These are phyloP conservation scores for Agroathelia rolfsii DNA, from an alignment of 1,284 basidiomycete species.

Conservation along the genomic window DNA sequence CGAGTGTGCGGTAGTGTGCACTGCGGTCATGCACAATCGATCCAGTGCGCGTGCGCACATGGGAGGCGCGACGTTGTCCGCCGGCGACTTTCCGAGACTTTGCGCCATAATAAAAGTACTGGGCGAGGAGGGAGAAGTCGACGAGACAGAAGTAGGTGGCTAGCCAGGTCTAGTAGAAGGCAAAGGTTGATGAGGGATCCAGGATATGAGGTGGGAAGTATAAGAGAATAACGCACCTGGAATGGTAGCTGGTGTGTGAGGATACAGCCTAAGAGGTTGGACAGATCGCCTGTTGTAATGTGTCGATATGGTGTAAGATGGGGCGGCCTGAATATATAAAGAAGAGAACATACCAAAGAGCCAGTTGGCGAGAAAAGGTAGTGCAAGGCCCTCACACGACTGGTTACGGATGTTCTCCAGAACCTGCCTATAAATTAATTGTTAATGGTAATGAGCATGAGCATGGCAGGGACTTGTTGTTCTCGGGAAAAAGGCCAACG, in stretches of 20 bases:
- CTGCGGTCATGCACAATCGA: slow-evolving; percentile 37
- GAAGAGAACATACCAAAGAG: slow-evolving; percentile 63
- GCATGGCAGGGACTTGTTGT: too few relatives aligned
- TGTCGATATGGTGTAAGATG: too few relatives aligned
- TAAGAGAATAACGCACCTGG: slow-evolving; percentile 57
- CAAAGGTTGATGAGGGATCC: slow-evolving; percentile 8
- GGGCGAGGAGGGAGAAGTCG: slow-evolving; percentile 62
- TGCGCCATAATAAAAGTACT: slow-evolving; percentile 69
- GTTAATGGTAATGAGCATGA: slow-evolving; percentile 3
- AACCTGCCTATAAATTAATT: slow-evolving; percentile 50
- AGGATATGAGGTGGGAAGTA: slow-evolving; percentile 7
- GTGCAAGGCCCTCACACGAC: slow-evolving; percentile 78
- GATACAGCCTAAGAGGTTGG: slow-evolving; percentile 84
- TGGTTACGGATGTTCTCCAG: slow-evolving; percentile 66
- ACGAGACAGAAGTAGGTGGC: slow-evolving; percentile 81
- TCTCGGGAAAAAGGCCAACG: too few relatives aligned
- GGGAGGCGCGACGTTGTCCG: slow-evolving; percentile 22
- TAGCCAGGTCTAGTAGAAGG: slow-evolving; percentile 71
- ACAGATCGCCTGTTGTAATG: slow-evolving; percentile 89
- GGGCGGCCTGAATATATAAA: too few relatives aligned
- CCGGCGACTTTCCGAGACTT: slow-evolving; percentile 21
- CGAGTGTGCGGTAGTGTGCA: slow-evolving; percentile 57
- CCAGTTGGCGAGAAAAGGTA: slow-evolving; percentile 89
- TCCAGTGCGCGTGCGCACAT: slow-evolving; percentile 31
- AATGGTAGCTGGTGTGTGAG: slow-evolving; percentile 91